A percentile compares a stretch with the other conserved stretches of the same genome.
Conservation (phyloP, 768 basidiomycete genomes). For the Lactarius tabidus region DNA sequence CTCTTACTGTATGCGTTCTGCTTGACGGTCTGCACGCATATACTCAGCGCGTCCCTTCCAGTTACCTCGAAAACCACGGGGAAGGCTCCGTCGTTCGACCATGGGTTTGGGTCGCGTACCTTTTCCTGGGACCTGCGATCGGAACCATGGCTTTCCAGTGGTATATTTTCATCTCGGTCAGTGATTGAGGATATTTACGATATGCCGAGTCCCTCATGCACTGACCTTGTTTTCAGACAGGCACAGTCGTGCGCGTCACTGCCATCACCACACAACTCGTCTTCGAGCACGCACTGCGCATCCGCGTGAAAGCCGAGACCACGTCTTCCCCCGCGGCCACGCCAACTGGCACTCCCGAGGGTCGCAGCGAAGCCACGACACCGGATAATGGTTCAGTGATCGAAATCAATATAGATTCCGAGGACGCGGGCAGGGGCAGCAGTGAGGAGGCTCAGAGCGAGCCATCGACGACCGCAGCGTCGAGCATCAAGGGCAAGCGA, state of each 20-base stretch:
- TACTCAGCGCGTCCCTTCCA: constrained; percentile 25
- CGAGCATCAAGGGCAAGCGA: constrained; percentile 26
- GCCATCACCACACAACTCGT: constrained; percentile 50
- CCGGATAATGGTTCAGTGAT: constrained; percentile 30
- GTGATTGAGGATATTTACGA: constrained; percentile 6
- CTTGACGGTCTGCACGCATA: not conserved
- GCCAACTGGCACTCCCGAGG: constrained; percentile 21
- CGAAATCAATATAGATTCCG: constrained; percentile 5
- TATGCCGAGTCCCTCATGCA: not conserved
- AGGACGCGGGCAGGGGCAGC: constrained; percentile 14
- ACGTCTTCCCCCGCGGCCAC: constrained; percentile 27
- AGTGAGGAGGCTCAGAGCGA: constrained; percentile 24
- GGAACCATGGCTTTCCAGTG: constrained; percentile 46
- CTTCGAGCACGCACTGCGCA: constrained; percentile 53
- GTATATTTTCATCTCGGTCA: constrained; percentile 43
- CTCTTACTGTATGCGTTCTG: constrained; percentile 30
- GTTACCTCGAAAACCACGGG: constrained; percentile 56
- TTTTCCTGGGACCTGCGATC: constrained; percentile 47
- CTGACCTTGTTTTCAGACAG: constrained; percentile 27
- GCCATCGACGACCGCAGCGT: constrained; percentile 14
- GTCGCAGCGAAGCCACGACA: constrained; percentile 23
- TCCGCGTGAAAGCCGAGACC: constrained; percentile 45
- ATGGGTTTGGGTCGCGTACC: constrained; percentile 62
- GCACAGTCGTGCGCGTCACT: constrained; percentile 39
- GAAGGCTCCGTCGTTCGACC: constrained; percentile 49